Conservation (phyloP, 1,139 yeast species). For the Yamadazyma oceani region DNA sequence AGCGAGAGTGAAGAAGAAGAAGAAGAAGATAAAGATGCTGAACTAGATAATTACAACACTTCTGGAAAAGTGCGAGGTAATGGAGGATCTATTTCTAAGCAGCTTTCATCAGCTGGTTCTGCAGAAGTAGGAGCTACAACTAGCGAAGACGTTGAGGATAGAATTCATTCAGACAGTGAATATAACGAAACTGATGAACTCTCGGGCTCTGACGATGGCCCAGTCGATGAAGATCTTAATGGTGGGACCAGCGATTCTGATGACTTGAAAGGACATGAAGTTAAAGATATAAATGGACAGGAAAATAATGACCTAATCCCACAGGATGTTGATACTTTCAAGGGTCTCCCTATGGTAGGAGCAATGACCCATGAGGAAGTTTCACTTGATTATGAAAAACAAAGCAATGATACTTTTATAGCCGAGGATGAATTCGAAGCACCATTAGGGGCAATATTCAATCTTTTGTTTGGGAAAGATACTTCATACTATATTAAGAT, state of each 20-base stretch:
- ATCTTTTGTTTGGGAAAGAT: slow-evolving; percentile 73
- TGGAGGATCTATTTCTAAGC: no score
- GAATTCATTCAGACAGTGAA: not conserved
- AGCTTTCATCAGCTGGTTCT: no score
- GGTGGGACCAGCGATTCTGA: slow-evolving; percentile 1
- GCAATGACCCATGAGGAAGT: slow-evolving; percentile 42
- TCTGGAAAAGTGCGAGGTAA: no score
- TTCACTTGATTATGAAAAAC: slow-evolving; percentile 45
- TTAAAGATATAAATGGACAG: slow-evolving; percentile 6
- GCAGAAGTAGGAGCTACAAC: no score
- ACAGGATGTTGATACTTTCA: slow-evolving; percentile 17
- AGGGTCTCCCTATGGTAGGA: slow-evolving; percentile 40
- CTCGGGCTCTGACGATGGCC: not conserved
- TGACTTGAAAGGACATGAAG: slow-evolving; percentile 8
- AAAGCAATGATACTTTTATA: slow-evolving; percentile 61
- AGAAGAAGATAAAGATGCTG: slow-evolving; percentile 7
- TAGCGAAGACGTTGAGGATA: no score
- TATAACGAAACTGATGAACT: slow-evolving; percentile 1
- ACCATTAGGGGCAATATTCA: slow-evolving; percentile 78
- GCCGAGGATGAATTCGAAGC: slow-evolving; percentile 63
- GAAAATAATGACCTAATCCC: slow-evolving; percentile 9
- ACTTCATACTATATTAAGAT: slow-evolving; percentile 55
- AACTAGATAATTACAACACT: slow-evolving; percentile 5
- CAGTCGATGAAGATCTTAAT: slow-evolving; percentile 1
- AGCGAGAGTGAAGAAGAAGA: slow-evolving; percentile 2